Conservation (phyloP, 2,329 filamentous ascomycete genomes). For the Boeremia lycopersici region DNA sequence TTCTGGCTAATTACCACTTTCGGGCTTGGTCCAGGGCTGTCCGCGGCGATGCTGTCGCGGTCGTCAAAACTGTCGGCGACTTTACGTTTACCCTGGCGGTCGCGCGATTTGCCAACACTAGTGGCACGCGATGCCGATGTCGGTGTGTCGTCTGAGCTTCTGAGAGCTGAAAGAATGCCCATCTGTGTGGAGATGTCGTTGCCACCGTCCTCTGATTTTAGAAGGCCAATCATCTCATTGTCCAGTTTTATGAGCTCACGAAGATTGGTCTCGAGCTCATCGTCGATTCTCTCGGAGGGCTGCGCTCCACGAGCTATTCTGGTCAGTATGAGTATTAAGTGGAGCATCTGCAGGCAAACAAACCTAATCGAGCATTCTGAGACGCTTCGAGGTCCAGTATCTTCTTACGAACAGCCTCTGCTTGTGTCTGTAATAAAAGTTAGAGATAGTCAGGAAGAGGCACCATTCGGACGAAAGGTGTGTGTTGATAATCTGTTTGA, state of each 20-base stretch:
- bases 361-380: conserved; percentile 39
- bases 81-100: conserved; percentile 47
- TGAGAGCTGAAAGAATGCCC: conserved; percentile 54
- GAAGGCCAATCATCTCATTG: conserved; percentile 53
- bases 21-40: conserved; percentile 46
- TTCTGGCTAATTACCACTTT: conserved; percentile 43
- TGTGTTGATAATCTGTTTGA: not conserved
- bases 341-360: not conserved
- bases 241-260: conserved; percentile 56
- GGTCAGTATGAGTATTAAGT: conserved; percentile 7
- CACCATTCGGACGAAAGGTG: not conserved
- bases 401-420: conserved; percentile 40
- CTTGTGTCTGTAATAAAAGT: conserved; percentile 31
- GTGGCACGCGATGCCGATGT: conserved; percentile 44
- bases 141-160: conserved; percentile 52
- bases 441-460: not conserved
- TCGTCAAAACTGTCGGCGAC: conserved; percentile 46
- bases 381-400: conserved; percentile 38
- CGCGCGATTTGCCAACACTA: conserved; percentile 45
- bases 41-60: conserved; percentile 47
- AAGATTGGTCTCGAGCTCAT: conserved; percentile 53
- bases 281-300: conserved; percentile 50
- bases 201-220: conserved; percentile 49
- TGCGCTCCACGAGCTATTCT: conserved; percentile 42
- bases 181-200: conserved; percentile 53